Percentiles rank a stretch among this genome's conserved stretches.
These are phyloP conservation scores for Lentinula aciculospora DNA, from an alignment of 768 basidiomycete species.

Conservation along the genomic window DNA sequence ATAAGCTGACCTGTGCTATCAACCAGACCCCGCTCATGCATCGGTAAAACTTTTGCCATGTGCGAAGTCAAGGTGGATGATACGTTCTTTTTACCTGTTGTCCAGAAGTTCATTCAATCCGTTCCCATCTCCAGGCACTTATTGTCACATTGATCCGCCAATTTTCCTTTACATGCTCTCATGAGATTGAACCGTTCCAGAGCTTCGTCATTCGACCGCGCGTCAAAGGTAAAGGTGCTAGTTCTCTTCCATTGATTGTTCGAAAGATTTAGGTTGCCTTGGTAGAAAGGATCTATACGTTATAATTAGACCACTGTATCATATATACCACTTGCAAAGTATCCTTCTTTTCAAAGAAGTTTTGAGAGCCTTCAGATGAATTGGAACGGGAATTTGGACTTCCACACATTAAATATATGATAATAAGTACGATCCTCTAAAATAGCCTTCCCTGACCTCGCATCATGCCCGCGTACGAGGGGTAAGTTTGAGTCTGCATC, in stretches of 20 bases:
- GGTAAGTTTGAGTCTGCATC: constrained; percentile 73
- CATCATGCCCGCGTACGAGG: constrained; percentile 36
- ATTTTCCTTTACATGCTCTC: constrained; percentile 46
- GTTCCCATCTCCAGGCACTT: constrained; percentile 23
- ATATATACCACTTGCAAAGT: not conserved
- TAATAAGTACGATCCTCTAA: constrained; percentile 1
- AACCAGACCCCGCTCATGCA: constrained; percentile 51
- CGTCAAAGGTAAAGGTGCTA: constrained; percentile 43
- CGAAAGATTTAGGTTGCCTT: constrained; percentile 24
- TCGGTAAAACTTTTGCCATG: constrained; percentile 53
- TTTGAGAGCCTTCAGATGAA: not conserved
- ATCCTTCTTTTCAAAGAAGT: not conserved
- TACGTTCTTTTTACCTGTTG: not conserved
- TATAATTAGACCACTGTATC: not conserved
- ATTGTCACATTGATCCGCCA: constrained; percentile 45
- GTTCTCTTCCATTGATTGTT: constrained; percentile 52
- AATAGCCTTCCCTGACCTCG: not conserved
- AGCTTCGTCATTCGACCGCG: constrained; percentile 63
- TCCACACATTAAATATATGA: not conserved
- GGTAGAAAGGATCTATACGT: not conserved
- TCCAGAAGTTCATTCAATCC: not conserved
- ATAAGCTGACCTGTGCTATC: not conserved
- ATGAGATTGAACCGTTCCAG: constrained; percentile 57
- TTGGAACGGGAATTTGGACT: not conserved
- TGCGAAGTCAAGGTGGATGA: constrained; percentile 52